Evolutionary conservation across 352 stramenopile species (phyloP).

Genomic region (Discostella stelligera): DNA sequence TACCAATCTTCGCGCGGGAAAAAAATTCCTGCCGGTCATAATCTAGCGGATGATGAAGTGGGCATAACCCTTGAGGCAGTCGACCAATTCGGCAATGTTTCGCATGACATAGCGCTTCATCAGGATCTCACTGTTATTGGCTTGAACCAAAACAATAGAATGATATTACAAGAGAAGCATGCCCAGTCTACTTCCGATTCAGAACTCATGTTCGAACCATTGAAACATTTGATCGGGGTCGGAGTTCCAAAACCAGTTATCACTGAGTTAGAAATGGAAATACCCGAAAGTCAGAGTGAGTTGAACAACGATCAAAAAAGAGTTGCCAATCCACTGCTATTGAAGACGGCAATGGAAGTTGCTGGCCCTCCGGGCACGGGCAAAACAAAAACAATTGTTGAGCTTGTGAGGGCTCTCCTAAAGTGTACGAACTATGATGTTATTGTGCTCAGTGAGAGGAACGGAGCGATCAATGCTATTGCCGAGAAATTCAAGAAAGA

Average conservation of each 20-base stretch:
- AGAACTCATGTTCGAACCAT: conserved; percentile 36
- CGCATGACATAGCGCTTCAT: background rate
- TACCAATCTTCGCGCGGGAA: conserved; percentile 39
- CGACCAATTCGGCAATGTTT: conserved; percentile 17
- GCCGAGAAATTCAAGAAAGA: conserved; percentile 49
- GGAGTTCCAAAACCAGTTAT: conserved; percentile 24
- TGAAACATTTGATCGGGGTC: conserved; percentile 40
- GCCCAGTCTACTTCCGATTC: conserved; percentile 7
- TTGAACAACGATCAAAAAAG: conserved; percentile 50
- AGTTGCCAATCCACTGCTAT: conserved; percentile 40
- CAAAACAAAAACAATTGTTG: conserved; percentile 57
- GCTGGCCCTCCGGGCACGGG: conserved; percentile 47
- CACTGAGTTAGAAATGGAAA: conserved; percentile 24
- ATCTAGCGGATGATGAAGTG: no score
- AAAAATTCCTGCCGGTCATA: conserved; percentile 11
- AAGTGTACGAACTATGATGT: conserved; percentile 42
- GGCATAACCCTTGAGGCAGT: conserved; percentile 16
- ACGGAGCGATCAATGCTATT: conserved; percentile 57
- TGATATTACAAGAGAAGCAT: conserved; percentile 43
- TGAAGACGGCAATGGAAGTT: conserved; percentile 55
- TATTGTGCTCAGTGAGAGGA: conserved; percentile 52
- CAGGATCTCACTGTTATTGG: conserved; percentile 20
- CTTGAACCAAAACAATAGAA: conserved; percentile 49
- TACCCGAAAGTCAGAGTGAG: conserved; percentile 25
- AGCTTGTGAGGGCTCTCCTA: conserved; percentile 45